Base-by-base conservation (phyloP, 2,329 filamentous ascomycete genomes). In the Aureobasidium namibiae region DNA sequence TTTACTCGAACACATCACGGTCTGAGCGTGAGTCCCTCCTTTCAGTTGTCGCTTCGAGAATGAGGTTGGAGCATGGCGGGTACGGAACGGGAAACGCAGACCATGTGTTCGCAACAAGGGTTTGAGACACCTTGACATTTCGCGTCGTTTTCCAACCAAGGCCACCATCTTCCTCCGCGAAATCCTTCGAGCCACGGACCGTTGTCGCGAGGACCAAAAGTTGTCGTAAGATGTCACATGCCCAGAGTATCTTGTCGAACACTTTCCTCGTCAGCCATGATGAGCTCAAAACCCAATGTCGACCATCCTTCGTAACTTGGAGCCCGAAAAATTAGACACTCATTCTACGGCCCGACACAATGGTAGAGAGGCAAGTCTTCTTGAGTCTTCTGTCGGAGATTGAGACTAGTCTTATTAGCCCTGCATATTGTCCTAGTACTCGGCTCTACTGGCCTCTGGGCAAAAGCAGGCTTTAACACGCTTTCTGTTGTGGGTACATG, bases 401-500 rank as follows among this genome's bases (percentile, higher is more conserved):
- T 44, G 52, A 24, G 34, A 56, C 52, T 44, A 56, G 52, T 34
- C 14, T 56, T 23, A 11, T n/a, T 18, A 29, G 24, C 38, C 52
- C 39, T 56, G 52, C 39, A 56, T 34, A 5, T 34, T n/a, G 38
- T 44, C 29, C 29, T 54, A 11, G 38, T 6, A 11, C 52, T 56
- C 29, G 29, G 29, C 52, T 33, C 26, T 31, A 46, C 44, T 18
- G 44, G 26, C 24, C n/a, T 46, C 38, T 44, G 38, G 13, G 26
- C 39, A 44, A 18, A 33, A n/a, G 38, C 52, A 33, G 39, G 52
- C 38, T 44, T 56, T 29, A 44, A 34, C 38, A 56, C 38, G 33
- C 34, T 56, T 54, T 42, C 26, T 42, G n/a, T 34, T 56, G 26
- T 56, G 52, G 50, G 26, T 42, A 56, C 52, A 44, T 56, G 52